Conservation (phyloP, 2,329 filamentous ascomycete species). For the Penicillium sp. region DNA sequence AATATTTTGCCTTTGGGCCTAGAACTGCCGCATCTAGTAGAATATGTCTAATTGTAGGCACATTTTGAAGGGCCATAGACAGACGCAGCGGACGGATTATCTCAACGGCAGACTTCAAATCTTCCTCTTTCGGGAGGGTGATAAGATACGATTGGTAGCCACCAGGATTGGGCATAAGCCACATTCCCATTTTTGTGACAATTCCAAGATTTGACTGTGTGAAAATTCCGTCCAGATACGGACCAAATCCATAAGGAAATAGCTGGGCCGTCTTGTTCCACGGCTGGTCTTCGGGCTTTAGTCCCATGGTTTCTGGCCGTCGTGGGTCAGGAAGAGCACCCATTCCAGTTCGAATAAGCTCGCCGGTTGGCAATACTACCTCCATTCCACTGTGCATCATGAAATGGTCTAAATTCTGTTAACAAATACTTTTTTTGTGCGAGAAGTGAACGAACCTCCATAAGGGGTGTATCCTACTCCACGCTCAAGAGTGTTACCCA, state of each 20-base stretch:
- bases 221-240: slow-evolving; percentile 12
- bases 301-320: too few relatives aligned
- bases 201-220: slow-evolving; percentile 22
- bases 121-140: slow-evolving; percentile 55
- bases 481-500: slow-evolving; percentile 7
- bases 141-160: slow-evolving; percentile 51
- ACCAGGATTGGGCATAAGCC: slow-evolving; percentile 55
- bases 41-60: slow-evolving; percentile 52
- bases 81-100: slow-evolving; percentile 42
- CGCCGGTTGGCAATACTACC: slow-evolving; percentile 14
- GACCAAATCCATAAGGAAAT: too few relatives aligned
- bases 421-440: too few relatives aligned
- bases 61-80: slow-evolving; percentile 53
- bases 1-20: too few relatives aligned
- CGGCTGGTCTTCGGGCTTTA: too few relatives aligned
- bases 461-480: slow-evolving; percentile 8
- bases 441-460: too few relatives aligned
- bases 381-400: slow-evolving; percentile 18
- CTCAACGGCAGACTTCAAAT: slow-evolving; percentile 49
- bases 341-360: slow-evolving; percentile 13
- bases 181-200: slow-evolving; percentile 21
- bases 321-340: slow-evolving; percentile 3
- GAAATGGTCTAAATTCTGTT: too few relatives aligned
- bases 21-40: slow-evolving; percentile 47
- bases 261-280: too few relatives aligned